Base-by-base conservation (phyloP, 1,139 yeast species). In the Meyerozyma smithsonii region DNA sequence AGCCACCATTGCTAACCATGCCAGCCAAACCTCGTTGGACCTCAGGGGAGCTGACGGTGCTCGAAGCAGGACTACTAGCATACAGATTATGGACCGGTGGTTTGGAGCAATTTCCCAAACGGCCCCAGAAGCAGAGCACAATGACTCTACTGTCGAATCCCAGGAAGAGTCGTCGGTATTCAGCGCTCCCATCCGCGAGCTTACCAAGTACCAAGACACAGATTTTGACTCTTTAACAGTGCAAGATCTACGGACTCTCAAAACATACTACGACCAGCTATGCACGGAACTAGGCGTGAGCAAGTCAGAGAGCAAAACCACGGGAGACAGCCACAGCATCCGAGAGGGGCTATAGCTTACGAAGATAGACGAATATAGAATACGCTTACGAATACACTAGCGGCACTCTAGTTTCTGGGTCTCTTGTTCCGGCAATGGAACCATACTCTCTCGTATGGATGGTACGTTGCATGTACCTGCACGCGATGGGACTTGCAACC, bases 61-160 rank as follows among this genome's bases (percentile, higher is more conserved):
- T 42, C 49, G 71, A 36, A 56, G 58, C 36, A 56, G 74, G 43
- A 62, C 72, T 8, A 52, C 72, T 24, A 67, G 74, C 45, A 49
- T 68, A 30, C 75, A 69, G 46, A 58, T 69, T 24, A 66, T 70
- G 71, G 76, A 70, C 43, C 66, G 62, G 45, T 70, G 74, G 74
- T 65, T 70, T 45, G 34, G 34, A 12, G 34, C 34, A 10, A 16
- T 30, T 8, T 30, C 34, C 7, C 20, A 16, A 18, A 2, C 20
- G 3, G 34, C 21, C 4, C 34, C 21, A 5, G 20, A 16, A 18
- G 20, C 14, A 18, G 30, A 10, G 40, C 34, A 30, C 34, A 16
- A 5, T 12, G 34, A 30, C 11, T 30, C 34, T 4, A 16, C 34
- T 11, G 34, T 18, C 4, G 34, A 30, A 12, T 30, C 34, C 11